phyloP scores from a whole-genome alignment of 208 protist species.

The Phytomonas francai region DNA sequence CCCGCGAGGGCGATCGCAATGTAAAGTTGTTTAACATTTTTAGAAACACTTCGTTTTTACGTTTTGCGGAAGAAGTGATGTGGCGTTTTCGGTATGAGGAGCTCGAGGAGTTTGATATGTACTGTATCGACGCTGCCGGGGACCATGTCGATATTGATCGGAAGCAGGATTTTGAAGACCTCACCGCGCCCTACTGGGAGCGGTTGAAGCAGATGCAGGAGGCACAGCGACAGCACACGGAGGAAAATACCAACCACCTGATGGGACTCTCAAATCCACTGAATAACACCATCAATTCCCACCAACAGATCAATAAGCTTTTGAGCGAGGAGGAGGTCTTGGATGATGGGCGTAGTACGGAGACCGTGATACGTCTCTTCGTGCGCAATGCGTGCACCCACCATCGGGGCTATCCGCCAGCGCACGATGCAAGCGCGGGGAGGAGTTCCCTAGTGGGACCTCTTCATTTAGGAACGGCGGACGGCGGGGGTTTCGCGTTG shows the following conservation, averaged over 20 bases:
- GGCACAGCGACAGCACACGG: not conserved
- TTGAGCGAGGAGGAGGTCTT: not conserved
- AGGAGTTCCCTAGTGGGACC: too few species aligned
- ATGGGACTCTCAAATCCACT: not conserved
- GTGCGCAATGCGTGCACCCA: slow-evolving; percentile 58
- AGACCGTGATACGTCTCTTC: slow-evolving; percentile 64
- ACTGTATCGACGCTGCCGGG: slow-evolving; percentile 52
- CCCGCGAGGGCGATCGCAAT: slow-evolving; percentile 65
- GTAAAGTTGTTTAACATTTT: slow-evolving; percentile 58
- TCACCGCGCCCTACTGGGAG: slow-evolving; percentile 29
- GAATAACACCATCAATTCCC: not conserved
- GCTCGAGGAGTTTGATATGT: slow-evolving; percentile 70
- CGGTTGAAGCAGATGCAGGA: not conserved
- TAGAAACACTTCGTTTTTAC: slow-evolving; percentile 27
- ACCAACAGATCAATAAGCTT: not conserved
- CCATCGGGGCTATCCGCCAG: not conserved
- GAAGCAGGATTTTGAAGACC: slow-evolving; percentile 45
- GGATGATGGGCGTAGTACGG: slow-evolving; percentile 32
- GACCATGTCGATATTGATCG: slow-evolving; percentile 81
- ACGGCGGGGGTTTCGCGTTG: not conserved
- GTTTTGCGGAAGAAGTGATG: slow-evolving; percentile 51
- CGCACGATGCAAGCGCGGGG: not conserved
- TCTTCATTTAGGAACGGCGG: not conserved
- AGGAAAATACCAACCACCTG: not conserved
- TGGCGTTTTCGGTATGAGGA: slow-evolving; percentile 52